Conservation (phyloP, 2,329 filamentous ascomycete genomes). For the Phaeoacremonium minimum region DNA sequence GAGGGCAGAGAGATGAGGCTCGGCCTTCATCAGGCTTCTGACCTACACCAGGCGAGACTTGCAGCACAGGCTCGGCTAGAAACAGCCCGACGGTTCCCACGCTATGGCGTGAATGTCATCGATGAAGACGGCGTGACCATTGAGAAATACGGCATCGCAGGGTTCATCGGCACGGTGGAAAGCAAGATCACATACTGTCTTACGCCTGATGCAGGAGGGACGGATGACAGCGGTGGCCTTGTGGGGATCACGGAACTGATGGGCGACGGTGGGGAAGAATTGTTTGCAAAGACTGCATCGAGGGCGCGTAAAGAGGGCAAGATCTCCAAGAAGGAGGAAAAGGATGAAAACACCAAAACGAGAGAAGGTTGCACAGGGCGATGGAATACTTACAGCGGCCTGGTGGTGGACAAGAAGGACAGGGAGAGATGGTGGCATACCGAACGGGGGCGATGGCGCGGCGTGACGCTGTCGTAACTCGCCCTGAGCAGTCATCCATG, state of each 20-base stretch:
- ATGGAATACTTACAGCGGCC: constrained; percentile 23
- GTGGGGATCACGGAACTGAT: constrained; percentile 48
- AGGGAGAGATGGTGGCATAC: constrained; percentile 27
- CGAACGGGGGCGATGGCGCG: constrained; percentile 26
- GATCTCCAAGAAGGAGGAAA: constrained; percentile 3
- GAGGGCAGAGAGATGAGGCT: background rate
- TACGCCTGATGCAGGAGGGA: constrained; percentile 49
- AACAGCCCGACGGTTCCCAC: constrained; percentile 45
- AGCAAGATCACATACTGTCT: constrained; percentile 59
- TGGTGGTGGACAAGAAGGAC: constrained; percentile 25
- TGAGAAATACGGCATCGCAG: constrained; percentile 51
- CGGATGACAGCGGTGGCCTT: constrained; percentile 53
- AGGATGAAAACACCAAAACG: constrained; percentile 4
- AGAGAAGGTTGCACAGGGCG: constrained; percentile 23
- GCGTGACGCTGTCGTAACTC: constrained; percentile 20
- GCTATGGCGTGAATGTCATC: constrained; percentile 55
- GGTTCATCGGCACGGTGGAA: constrained; percentile 56
- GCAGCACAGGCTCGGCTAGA: constrained; percentile 64
- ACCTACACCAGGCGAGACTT: constrained; percentile 49
- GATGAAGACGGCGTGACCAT: constrained; percentile 46
- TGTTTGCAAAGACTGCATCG: constrained; percentile 12
- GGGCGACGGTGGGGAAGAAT: constrained; percentile 39
- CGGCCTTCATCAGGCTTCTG: constrained; percentile 24
- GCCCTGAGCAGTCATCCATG: no score
- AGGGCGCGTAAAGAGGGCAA: constrained; percentile 5